These are phyloP conservation scores for Mortierella sp. DNA, from an alignment of 371 early-diverging fungal genomes.

Conservation along the genomic window DNA sequence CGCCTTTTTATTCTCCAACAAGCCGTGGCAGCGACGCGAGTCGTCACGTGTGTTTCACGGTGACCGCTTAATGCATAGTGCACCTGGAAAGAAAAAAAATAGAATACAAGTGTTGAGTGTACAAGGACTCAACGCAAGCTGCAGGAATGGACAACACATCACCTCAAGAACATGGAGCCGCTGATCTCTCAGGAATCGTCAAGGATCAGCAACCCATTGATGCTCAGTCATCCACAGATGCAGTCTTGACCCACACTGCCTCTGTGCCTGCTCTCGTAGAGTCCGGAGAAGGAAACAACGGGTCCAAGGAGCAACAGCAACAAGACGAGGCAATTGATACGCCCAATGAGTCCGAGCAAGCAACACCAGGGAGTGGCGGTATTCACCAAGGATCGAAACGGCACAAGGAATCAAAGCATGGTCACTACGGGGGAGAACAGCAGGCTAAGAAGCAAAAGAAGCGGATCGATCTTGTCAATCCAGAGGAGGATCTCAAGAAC, in stretches of 20 bases:
- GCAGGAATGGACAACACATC: slow-evolving; percentile 5
- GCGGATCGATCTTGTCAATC: slow-evolving; percentile 42
- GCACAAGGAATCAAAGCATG: slow-evolving; percentile 52
- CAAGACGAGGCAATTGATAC: not conserved
- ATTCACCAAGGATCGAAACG: slow-evolving; percentile 45
- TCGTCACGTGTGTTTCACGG: not conserved
- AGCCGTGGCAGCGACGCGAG: not conserved
- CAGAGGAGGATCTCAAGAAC: slow-evolving; percentile 44
- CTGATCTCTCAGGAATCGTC: not conserved
- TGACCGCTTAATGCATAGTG: not conserved
- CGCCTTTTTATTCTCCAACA: not conserved
- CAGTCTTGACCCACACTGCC: not conserved
- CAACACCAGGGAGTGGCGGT: slow-evolving; percentile 9
- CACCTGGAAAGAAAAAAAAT: not conserved
- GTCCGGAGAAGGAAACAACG: not conserved
- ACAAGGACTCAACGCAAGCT: not conserved
- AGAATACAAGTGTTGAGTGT: not conserved
- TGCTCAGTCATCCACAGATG: not conserved
- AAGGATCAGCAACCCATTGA: not conserved
- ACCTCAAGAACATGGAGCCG: not conserved
- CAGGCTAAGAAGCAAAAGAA: slow-evolving; percentile 50
- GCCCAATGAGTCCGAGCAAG: not conserved
- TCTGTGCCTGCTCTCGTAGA: not conserved
- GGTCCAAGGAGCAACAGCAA: not conserved
- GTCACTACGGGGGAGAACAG: slow-evolving; percentile 38